Percentiles rank a stretch among this genome's conserved stretches.
phyloP scores from a whole-genome alignment of 2,329 filamentous ascomycete genomes.

The Pseudogymnoascus sp. region DNA sequence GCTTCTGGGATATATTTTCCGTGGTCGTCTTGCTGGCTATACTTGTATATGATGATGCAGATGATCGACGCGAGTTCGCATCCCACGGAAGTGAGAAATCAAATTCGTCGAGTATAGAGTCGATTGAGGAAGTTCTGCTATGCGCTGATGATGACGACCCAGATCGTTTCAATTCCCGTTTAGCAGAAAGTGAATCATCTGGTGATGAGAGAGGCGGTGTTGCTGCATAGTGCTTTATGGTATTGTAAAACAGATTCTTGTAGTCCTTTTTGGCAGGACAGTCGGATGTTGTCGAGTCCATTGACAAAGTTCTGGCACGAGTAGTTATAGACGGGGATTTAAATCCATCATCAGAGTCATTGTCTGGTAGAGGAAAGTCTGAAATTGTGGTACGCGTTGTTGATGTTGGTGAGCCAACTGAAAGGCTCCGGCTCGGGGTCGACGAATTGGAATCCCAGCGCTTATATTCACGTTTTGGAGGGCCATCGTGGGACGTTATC shows the following conservation, averaged over 20 bases:
- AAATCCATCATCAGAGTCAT: not conserved
- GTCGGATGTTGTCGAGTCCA: not conserved
- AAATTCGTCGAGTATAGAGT: not conserved
- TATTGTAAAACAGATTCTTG: not conserved
- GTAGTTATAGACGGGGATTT: not conserved
- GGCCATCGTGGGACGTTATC: not conserved
- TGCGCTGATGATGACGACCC: not conserved
- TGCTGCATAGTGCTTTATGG: slow-evolving; percentile 1
- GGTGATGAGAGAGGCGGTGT: not conserved
- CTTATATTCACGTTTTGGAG: not conserved
- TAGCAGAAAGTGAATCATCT: not conserved
- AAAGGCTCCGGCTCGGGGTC: not conserved
- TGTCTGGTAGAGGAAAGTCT: not conserved
- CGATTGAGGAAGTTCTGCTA: not conserved
- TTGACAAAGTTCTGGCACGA: not conserved
- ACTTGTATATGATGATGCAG: not conserved
- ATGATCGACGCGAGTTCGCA: slow-evolving; percentile 1
- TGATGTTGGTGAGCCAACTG: not conserved
- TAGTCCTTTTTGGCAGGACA: not conserved
- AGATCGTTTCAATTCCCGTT: not conserved
- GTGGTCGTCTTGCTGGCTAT: not conserved
- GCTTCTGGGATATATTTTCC: not conserved
- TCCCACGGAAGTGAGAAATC: slow-evolving; percentile 1
- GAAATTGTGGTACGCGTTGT: not conserved
- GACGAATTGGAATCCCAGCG: not conserved